These are phyloP conservation scores for Mycena rebaudengoi DNA, from an alignment of 768 basidiomycete species.

Conservation along the genomic window DNA sequence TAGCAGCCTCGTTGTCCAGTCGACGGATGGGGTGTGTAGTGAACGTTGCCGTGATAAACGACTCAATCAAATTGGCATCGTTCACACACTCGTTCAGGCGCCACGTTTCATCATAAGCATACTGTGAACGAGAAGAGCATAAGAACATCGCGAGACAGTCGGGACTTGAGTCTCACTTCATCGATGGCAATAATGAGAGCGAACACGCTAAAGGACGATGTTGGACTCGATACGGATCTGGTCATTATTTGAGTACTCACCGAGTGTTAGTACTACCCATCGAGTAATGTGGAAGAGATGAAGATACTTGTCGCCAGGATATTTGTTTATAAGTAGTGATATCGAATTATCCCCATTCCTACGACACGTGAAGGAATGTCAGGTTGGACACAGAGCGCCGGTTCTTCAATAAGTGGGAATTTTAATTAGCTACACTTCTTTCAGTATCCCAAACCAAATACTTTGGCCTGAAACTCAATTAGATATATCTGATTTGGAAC, in stretches of 20 bases:
- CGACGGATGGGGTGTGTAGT: not conserved
- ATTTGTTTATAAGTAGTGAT: not conserved
- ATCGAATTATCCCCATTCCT: no score
- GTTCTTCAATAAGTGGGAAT: no score
- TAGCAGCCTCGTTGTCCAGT: not conserved
- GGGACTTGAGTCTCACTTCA: slow-evolving; percentile 5
- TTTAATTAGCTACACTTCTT: no score
- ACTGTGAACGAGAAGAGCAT: not conserved
- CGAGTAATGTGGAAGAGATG: not conserved
- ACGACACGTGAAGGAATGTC: not conserved
- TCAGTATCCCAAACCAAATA: no score
- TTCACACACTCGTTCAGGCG: slow-evolving; percentile 2
- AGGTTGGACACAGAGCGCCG: no score
- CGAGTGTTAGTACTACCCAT: not conserved
- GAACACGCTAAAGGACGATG: not conserved
- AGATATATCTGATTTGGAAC: no score
- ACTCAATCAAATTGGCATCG: not conserved
- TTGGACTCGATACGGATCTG: not conserved
- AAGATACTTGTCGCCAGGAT: not conserved
- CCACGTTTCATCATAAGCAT: not conserved
- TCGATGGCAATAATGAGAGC: not conserved
- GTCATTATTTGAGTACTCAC: not conserved
- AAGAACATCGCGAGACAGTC: slow-evolving; percentile 2
- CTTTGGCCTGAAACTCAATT: no score
- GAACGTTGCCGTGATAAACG: not conserved